Base-by-base conservation (phyloP, 2,329 filamentous ascomycete species). In the Pyrenochaeta sp. region DNA sequence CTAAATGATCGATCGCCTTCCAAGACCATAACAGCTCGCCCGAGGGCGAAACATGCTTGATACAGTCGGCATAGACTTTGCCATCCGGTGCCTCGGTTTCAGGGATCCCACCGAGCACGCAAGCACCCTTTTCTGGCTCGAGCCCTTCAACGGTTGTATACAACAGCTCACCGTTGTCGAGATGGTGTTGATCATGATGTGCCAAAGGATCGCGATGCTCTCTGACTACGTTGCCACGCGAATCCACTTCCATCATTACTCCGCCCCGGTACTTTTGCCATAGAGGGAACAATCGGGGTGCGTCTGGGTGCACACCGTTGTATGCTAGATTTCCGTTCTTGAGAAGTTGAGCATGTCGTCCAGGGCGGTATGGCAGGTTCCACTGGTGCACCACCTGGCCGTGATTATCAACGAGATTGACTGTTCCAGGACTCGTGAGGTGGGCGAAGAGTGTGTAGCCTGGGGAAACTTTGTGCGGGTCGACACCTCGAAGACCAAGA, bases 241-340 rank as follows among this genome's bases (percentile, higher is more conserved):
- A 67, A 49, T 77, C 73, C 12, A 82, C 62, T 64, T 82, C 71
- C 48, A 76, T 73, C 80, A 83, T 83, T 3, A 81, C 67, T 0
- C 80, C 81, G 8, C 80, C 80, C 10, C 80, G 68, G 56, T 83
- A 82, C 53, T 83, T 83, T 40, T 79, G 75, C 70, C 76, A 82
- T 50, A 82, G 75, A 1, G 79, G 79, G 55, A 82, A 83, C 5
- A 76, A 71, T 6, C 65, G 66, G 5, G 79, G 78, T 2, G 72
- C 72, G 52, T 78, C 67, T 3, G 79, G 78, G 48, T 78, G 79
- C 1, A 79, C 74, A 8, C 74, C 77, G 61, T 82, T 82, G 64
- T 78, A 78, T 19, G 80, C 80, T 0, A 83, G 72, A 52, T 79
- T 80, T 3, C 81, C 80, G 42, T 81, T 78, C 12, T 74, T 71